phyloP scores from a whole-genome alignment of 2,329 filamentous ascomycete species.

The Colletotrichum sp. region DNA sequence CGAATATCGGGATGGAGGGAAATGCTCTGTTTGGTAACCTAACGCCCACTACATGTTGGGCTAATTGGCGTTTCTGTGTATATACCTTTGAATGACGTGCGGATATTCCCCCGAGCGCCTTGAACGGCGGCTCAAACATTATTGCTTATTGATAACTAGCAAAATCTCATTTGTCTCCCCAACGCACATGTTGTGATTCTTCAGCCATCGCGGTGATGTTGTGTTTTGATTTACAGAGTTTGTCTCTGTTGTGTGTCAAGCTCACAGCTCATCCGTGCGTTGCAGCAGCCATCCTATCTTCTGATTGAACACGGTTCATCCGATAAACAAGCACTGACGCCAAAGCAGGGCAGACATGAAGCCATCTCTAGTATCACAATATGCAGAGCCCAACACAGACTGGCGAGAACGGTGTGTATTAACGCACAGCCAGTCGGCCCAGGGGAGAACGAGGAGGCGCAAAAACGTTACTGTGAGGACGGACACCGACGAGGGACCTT shows the following conservation, averaged over 20 bases:
- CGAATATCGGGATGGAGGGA: neutral
- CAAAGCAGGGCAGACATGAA: neutral
- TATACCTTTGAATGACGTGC: constrained; percentile 19
- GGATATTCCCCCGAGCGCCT: constrained; percentile 7
- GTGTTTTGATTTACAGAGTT: neutral
- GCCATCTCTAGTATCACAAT: neutral
- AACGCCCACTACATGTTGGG: neutral
- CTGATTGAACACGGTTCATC: neutral
- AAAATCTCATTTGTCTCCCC: neutral
- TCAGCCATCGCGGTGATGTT: neutral
- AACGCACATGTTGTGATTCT: neutral
- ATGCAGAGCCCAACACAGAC: neutral
- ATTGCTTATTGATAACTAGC: neutral
- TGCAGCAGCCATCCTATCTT: neutral
- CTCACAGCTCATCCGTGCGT: neutral
- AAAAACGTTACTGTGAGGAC: neutral
- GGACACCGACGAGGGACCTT: neutral
- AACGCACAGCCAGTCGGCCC: neutral
- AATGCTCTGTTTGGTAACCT: neutral
- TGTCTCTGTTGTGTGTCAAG: neutral
- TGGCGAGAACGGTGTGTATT: neutral
- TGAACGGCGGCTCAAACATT: neutral
- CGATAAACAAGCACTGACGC: neutral
- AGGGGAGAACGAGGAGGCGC: neutral
- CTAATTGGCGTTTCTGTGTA: constrained; percentile 19